Conservation (phyloP, 208 protist species). For the Acanthamoeba castellanii region DNA sequence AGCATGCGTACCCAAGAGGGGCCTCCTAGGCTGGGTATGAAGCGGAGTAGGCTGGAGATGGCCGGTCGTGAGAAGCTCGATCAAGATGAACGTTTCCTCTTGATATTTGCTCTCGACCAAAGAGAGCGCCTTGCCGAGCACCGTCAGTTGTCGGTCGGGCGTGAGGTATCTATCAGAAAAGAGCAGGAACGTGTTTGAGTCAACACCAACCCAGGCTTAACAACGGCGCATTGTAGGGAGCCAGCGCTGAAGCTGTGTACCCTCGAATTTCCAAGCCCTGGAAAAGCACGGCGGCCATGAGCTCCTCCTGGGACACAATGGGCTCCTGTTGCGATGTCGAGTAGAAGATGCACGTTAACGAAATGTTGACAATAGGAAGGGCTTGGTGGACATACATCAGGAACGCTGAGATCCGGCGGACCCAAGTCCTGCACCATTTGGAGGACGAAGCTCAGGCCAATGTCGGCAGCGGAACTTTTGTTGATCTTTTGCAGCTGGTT, state of each 20-base stretch:
- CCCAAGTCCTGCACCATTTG: conserved; percentile 23
- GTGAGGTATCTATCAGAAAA: not conserved
- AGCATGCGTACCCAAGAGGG: not conserved
- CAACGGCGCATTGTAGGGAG: not conserved
- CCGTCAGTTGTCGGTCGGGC: conserved; percentile 40
- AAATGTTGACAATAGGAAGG: no score
- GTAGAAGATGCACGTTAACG: not conserved
- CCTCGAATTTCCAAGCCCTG: conserved; percentile 18
- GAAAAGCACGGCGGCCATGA: conserved; percentile 1
- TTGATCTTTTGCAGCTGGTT: not conserved
- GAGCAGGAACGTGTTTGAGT: not conserved
- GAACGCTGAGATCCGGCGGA: not conserved
- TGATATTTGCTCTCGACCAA: conserved; percentile 24
- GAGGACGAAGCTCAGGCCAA: conserved; percentile 5
- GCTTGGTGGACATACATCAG: not conserved
- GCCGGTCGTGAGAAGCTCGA: conserved; percentile 8
- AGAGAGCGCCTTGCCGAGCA: conserved; percentile 30
- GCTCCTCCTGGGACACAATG: conserved; percentile 29
- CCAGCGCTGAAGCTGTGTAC: not conserved
- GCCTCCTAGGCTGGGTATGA: conserved; percentile 4
- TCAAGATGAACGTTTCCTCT: conserved; percentile 12
- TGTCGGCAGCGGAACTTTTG: conserved; percentile 11
- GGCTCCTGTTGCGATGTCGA: not conserved
- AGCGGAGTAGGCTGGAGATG: conserved; percentile 7
- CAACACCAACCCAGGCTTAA: no score